A percentile compares a stretch with the other conserved stretches of the same genome.
Evolutionary conservation across 768 basidiomycete genomes (phyloP).

Genomic region (Mycena olivaceomarginata): DNA sequence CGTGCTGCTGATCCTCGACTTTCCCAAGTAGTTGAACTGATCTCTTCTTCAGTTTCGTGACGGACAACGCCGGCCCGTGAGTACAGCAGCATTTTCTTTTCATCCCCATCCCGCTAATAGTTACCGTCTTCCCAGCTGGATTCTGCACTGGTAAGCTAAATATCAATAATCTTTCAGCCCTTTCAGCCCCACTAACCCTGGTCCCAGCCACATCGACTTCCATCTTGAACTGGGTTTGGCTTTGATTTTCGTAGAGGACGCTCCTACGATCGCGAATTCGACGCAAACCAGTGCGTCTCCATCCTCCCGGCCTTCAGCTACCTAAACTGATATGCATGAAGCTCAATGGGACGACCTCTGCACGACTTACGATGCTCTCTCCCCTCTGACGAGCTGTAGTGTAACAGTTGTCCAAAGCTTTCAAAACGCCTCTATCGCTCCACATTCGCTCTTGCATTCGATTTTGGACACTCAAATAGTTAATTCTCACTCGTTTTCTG

Average conservation of each 20-base stretch:
- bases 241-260: slow-evolving; percentile 27
- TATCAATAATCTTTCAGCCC: too few species aligned
- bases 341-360: slow-evolving; percentile 25
- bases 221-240: slow-evolving; percentile 31
- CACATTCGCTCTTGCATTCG: too few species aligned
- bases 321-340: neutral
- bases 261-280: neutral
- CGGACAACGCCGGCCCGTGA: slow-evolving; percentile 60
- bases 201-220: slow-evolving; percentile 33
- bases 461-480: too few species aligned
- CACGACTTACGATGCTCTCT: slow-evolving; percentile 22
- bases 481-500: too few species aligned
- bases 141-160: slow-evolving; percentile 17
- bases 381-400: neutral
- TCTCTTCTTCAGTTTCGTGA: slow-evolving; percentile 52
- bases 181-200: neutral
- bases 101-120: neutral
- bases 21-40: neutral
- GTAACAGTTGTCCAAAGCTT: too few species aligned
- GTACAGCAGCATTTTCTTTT: neutral
- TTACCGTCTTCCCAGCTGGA: slow-evolving; percentile 1
- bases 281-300: neutral
- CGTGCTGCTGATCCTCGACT: neutral
- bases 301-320: too few species aligned
- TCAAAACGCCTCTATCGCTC: too few species aligned